Conservation (phyloP, 768 basidiomycete species). For the Tulasnella sp. region DNA sequence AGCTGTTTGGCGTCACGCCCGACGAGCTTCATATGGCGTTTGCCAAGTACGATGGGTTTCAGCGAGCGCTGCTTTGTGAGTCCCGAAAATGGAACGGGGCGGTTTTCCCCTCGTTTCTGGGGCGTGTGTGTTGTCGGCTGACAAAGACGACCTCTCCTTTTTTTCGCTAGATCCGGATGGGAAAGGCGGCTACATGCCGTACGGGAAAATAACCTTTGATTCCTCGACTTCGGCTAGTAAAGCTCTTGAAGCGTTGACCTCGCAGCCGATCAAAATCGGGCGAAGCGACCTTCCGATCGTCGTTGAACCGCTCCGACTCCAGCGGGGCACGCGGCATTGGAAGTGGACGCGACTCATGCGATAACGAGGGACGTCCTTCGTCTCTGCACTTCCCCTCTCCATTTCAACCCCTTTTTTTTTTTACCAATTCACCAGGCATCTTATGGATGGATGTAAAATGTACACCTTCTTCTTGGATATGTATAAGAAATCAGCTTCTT, state of each 20-base stretch:
- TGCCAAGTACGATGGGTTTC: background rate
- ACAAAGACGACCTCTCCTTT: too few relatives aligned
- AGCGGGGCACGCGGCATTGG: background rate
- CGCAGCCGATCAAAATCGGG: background rate
- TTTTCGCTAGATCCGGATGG: background rate
- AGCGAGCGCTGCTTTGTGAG: background rate
- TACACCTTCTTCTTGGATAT: background rate
- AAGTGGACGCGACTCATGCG: background rate
- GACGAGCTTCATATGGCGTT: background rate
- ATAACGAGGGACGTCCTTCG: background rate
- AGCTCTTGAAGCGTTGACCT: background rate
- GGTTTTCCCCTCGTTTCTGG: too few relatives aligned
- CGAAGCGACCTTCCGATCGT: background rate
- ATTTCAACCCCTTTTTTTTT: background rate
- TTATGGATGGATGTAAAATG: background rate
- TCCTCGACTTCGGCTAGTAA: background rate
- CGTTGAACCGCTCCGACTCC: background rate
- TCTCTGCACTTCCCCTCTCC: background rate
- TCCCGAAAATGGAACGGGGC: background rate
- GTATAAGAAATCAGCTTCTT: background rate
- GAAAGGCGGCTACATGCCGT: slow-evolving; percentile 2
- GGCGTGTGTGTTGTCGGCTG: background rate
- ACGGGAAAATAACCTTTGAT: background rate
- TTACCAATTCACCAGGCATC: background rate
- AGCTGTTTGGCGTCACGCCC: background rate